These are phyloP conservation scores for Postia placenta DNA, from an alignment of 768 basidiomycete species.

Conservation along the genomic window DNA sequence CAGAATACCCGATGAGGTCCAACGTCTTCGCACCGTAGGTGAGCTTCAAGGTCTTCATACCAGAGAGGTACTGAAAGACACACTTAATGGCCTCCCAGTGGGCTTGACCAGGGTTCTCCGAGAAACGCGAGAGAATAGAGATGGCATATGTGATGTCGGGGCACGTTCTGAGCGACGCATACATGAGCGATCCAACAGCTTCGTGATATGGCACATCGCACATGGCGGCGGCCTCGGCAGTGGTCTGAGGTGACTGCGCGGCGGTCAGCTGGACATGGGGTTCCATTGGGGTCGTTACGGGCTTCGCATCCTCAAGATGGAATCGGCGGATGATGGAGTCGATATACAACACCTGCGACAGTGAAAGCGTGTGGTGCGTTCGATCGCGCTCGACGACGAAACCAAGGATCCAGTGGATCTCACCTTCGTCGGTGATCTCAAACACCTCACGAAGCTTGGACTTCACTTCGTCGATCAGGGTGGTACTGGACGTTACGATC, in stretches of 20 bases:
- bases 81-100: too few species aligned
- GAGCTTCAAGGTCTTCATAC: too few species aligned
- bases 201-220: conserved; percentile 11
- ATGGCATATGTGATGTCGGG: too few species aligned
- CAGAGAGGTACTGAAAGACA: too few species aligned
- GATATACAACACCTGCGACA: conserved; percentile 29
- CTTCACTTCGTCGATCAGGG: not conserved
- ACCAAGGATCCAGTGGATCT: conserved; percentile 15
- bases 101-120: too few species aligned
- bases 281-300: conserved; percentile 17
- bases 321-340: conserved; percentile 22
- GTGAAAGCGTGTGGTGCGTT: conserved; percentile 15
- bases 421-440: conserved; percentile 14
- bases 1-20: too few species aligned
- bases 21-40: too few species aligned
- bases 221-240: conserved; percentile 7
- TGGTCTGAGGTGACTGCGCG: not conserved
- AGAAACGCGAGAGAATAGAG: too few species aligned
- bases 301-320: conserved; percentile 21
- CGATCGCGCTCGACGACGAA: conserved; percentile 13
- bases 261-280: not conserved
- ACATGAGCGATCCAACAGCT: conserved; percentile 15
- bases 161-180: too few species aligned
- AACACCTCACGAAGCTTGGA: not conserved
- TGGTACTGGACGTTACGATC: not conserved